A percentile compares a stretch with the other conserved stretches of the same genome.
Conservation (phyloP, 2,329 filamentous ascomycete genomes). For the Xenoacremonium recifei region DNA sequence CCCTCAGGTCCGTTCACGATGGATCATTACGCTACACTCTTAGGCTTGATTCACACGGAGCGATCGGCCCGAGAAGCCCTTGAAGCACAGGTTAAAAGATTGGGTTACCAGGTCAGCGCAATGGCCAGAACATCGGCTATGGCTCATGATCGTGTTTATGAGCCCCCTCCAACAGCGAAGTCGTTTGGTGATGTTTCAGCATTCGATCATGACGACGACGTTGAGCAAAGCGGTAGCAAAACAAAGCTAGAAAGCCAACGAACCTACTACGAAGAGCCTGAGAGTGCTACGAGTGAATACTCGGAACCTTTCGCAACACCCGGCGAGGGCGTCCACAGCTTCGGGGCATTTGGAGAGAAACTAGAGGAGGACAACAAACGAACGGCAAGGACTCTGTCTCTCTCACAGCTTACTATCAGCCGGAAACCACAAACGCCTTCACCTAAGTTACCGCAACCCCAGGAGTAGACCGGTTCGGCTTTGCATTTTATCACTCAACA, state of each 20-base stretch:
- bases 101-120: conserved; percentile 49
- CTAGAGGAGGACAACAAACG: conserved; percentile 37
- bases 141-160: conserved; percentile 17
- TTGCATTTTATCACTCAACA: too few species aligned
- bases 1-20: conserved; percentile 31
- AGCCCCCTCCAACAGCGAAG: conserved; percentile 34
- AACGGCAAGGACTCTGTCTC: conserved; percentile 62
- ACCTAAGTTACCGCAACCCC: too few species aligned
- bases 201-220: conserved; percentile 41
- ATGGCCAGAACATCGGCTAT: conserved; percentile 38
- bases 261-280: conserved; percentile 34
- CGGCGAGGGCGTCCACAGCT: conserved; percentile 42
- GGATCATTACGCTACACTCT: conserved; percentile 50
- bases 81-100: conserved; percentile 54
- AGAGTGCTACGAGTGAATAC: conserved; percentile 37
- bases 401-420: conserved; percentile 57
- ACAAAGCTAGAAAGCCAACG: conserved; percentile 16
- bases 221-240: conserved; percentile 16
- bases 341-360: conserved; percentile 43
- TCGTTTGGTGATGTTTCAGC: conserved; percentile 37
- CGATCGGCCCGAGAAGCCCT: conserved; percentile 54
- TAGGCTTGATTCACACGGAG: conserved; percentile 55
- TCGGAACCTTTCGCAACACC: conserved; percentile 54
- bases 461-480: too few species aligned
- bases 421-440: conserved; percentile 5